Conservation (phyloP, 192 early-diverging fungal species). For the Podila verticillata region DNA sequence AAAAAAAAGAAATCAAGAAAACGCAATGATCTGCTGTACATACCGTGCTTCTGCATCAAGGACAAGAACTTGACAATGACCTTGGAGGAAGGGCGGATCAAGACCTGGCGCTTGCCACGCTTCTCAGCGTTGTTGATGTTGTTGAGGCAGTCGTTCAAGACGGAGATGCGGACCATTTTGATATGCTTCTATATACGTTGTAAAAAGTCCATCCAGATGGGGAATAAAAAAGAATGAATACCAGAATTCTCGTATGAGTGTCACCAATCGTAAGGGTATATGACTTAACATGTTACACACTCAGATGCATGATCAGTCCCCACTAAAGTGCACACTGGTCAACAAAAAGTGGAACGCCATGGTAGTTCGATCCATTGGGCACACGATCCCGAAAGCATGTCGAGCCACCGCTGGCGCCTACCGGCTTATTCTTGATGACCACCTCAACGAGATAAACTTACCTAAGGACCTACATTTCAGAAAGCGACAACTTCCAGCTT, state of each 20-base stretch:
- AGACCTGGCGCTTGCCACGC: slow-evolving; percentile 97
- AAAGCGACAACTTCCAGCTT: too few species aligned
- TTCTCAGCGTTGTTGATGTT: slow-evolving; percentile 99
- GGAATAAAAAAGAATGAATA: slow-evolving; percentile 33
- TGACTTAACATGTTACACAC: too few species aligned
- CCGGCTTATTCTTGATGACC: too few species aligned
- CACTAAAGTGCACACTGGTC: too few species aligned
- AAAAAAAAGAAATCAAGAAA: background rate
- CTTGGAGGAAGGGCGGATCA: slow-evolving; percentile 97
- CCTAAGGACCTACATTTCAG: too few species aligned
- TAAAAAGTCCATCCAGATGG: slow-evolving; percentile 4
- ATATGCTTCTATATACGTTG: slow-evolving; percentile 27
- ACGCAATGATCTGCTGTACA: slow-evolving; percentile 27
- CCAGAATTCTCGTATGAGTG: slow-evolving; percentile 55
- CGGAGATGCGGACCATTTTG: slow-evolving; percentile 98
- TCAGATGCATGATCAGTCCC: too few species aligned
- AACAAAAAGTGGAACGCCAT: too few species aligned
- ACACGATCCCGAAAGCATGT: too few species aligned
- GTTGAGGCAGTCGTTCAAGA: slow-evolving; percentile 97
- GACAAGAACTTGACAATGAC: slow-evolving; percentile 99
- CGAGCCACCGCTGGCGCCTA: too few species aligned
- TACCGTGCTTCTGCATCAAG: slow-evolving; percentile 99
- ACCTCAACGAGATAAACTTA: too few species aligned
- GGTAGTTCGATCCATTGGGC: too few species aligned
- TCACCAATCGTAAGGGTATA: slow-evolving; percentile 21